phyloP scores from a whole-genome alignment of 2,329 filamentous ascomycete genomes.

The Geosmithia putterillii region DNA sequence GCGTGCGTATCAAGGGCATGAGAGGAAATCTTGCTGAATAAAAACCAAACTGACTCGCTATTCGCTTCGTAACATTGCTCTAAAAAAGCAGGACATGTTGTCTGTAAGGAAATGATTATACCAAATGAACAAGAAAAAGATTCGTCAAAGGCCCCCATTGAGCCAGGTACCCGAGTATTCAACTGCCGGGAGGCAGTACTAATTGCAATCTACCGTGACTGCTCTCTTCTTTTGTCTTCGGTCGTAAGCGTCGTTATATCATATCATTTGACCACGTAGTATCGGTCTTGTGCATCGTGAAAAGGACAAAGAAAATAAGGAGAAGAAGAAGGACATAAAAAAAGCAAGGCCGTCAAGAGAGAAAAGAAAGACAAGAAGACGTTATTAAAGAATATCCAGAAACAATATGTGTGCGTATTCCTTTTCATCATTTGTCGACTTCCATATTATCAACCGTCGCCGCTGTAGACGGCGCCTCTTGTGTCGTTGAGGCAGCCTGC shows the following conservation, averaged over 20 bases:
- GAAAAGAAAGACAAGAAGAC: neutral
- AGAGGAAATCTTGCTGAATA: no score
- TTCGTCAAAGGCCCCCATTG: no score
- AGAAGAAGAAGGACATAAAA: neutral
- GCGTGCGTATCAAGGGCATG: no score
- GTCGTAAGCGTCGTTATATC: neutral
- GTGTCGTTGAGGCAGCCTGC: neutral
- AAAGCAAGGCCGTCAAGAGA: neutral
- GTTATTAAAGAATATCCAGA: neutral
- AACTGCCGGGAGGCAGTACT: neutral
- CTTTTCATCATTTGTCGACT: neutral
- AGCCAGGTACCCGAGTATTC: no score
- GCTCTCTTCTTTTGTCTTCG: neutral
- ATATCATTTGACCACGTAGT: neutral
- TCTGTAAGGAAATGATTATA: no score
- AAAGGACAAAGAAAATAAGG: neutral
- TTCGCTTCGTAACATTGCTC: no score
- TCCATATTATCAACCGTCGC: no score
- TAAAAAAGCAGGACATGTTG: no score
- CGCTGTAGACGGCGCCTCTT: neutral
- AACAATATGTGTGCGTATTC: no score
- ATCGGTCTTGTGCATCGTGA: neutral
- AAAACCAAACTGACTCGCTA: no score
- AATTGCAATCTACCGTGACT: neutral
- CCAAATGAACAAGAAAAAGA: no score